Conservation (phyloP, 2,329 filamentous ascomycete genomes). For the Neofusicoccum sp. region DNA sequence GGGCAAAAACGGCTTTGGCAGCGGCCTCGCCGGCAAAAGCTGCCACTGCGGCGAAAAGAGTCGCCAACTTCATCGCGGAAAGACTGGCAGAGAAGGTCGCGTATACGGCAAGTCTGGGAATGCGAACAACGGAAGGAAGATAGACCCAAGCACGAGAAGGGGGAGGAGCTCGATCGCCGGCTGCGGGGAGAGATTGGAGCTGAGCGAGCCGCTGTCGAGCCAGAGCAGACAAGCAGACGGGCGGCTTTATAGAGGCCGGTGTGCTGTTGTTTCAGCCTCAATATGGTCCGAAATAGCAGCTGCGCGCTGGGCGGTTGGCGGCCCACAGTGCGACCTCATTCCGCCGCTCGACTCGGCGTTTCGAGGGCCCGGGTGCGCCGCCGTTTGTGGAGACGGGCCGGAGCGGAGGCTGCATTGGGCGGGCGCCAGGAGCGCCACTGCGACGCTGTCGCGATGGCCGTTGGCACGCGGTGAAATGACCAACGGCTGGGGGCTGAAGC, state of each 20-base stretch:
- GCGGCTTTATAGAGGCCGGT: neutral
- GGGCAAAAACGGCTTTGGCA: constrained; percentile 14
- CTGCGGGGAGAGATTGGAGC: neutral
- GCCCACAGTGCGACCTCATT: neutral
- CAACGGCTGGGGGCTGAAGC: constrained; percentile 5
- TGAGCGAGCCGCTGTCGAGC: neutral
- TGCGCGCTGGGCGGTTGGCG: neutral
- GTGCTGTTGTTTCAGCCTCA: neutral
- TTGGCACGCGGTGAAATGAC: neutral
- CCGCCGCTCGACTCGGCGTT: neutral
- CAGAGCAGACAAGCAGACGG: neutral
- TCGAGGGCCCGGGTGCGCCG: neutral
- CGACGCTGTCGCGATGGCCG: neutral
- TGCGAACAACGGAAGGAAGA: neutral
- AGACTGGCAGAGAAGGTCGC: neutral
- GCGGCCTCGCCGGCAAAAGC: constrained; percentile 1
- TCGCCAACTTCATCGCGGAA: neutral
- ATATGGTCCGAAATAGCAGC: neutral
- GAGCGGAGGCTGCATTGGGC: neutral
- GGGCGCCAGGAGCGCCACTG: neutral
- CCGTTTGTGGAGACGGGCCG: constrained; percentile 5
- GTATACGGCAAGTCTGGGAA: neutral
- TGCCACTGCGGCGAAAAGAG: constrained; percentile 2
- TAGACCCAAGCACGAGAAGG: neutral
- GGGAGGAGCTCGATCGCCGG: neutral